Percentiles rank a stretch among this genome's conserved stretches.
phyloP scores from a whole-genome alignment of 192 early-diverging fungal genomes.

The Linnemannia zychae region DNA sequence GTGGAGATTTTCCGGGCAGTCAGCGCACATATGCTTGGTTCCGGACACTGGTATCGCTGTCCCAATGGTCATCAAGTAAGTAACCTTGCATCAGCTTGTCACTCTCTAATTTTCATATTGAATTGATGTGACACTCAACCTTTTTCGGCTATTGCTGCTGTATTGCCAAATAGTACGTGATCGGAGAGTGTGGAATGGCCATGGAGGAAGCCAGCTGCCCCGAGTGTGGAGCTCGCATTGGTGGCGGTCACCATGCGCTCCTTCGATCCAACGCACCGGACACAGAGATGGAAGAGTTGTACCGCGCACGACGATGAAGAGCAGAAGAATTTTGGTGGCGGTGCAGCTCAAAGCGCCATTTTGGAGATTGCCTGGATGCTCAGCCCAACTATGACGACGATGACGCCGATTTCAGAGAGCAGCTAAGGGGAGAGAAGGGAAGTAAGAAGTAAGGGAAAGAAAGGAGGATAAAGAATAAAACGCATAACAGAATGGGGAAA shows the following conservation, averaged over 20 bases:
- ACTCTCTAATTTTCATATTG: background rate
- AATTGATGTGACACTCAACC: background rate
- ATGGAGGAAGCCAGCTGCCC: slow-evolving; percentile 50
- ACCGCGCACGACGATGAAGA: background rate
- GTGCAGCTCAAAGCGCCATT: background rate
- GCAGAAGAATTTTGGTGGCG: background rate
- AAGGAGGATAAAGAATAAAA: background rate
- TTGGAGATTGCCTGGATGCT: background rate
- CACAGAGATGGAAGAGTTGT: slow-evolving; percentile 11
- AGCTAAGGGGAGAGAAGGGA: no score
- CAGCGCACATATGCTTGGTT: slow-evolving; percentile 13
- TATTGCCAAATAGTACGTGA: slow-evolving; percentile 42
- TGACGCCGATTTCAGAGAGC: background rate
- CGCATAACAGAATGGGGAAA: background rate
- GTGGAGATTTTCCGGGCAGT: slow-evolving; percentile 49
- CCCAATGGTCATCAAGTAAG: slow-evolving; percentile 60
- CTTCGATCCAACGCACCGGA: slow-evolving; percentile 14
- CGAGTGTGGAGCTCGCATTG: slow-evolving; percentile 57
- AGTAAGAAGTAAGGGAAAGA: background rate
- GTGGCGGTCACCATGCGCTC: slow-evolving; percentile 48
- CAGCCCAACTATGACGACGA: slow-evolving; percentile 3
- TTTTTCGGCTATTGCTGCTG: background rate
- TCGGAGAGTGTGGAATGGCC: slow-evolving; percentile 59
- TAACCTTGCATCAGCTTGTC: background rate
- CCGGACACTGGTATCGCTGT: slow-evolving; percentile 64